Conservation (phyloP, 129 eudicot species). For the Saussurea involucrata region DNA sequence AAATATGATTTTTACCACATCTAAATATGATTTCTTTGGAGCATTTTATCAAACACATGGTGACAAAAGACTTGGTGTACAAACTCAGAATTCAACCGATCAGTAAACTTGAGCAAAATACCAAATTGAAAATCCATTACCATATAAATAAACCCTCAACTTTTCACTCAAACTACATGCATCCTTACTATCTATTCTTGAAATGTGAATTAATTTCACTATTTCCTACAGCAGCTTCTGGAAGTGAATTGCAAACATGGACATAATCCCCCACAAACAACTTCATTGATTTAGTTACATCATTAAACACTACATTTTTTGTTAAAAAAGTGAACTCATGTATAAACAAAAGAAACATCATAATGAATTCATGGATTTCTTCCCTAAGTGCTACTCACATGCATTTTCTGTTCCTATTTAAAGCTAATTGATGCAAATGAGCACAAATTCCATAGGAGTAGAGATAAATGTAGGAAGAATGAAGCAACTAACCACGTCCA, state of each 20-base stretch:
- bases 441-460: not conserved
- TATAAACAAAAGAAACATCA: not conserved
- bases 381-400: no score
- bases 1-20: no score
- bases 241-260: not conserved
- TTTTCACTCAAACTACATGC: not conserved
- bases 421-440: not conserved
- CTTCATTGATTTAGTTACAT: not conserved
- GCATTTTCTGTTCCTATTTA: no score
- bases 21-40: no score
- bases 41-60: no score
- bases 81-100: no score
- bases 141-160: not conserved
- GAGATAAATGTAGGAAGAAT: not conserved
- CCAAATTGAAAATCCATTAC: not conserved
- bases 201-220: not conserved
- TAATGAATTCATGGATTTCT: not conserved
- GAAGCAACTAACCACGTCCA: constrained; percentile 54
- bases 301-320: not conserved
- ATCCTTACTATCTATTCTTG: not conserved
- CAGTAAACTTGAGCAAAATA: no score
- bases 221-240: not conserved
- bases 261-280: not conserved
- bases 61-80: no score
- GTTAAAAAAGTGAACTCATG: not conserved